phyloP scores from a whole-genome alignment of 768 basidiomycete species.

The Lactarius akahatsu region DNA sequence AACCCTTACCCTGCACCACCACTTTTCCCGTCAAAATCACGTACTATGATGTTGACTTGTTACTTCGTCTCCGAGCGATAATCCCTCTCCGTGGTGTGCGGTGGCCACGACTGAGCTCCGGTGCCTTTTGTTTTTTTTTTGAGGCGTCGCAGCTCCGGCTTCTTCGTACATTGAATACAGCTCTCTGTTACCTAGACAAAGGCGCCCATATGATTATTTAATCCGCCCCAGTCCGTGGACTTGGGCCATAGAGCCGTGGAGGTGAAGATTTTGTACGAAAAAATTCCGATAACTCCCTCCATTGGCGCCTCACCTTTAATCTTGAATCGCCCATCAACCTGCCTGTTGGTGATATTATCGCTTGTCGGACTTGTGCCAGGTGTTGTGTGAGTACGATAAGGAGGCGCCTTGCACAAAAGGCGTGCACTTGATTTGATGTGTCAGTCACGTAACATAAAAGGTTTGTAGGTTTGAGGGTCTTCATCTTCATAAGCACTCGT shows the following conservation, averaged over 20 bases:
- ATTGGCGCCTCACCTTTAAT: neutral
- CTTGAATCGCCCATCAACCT: constrained; percentile 10
- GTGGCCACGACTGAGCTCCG: constrained; percentile 6
- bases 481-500: constrained; percentile 20
- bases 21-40: constrained; percentile 8
- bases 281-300: constrained; percentile 10
- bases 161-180: neutral
- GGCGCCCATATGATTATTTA: neutral
- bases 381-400: neutral
- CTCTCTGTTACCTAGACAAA: neutral
- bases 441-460: constrained; percentile 22
- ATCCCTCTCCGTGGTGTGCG: constrained; percentile 12
- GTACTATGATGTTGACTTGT: constrained; percentile 5
- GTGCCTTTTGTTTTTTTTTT: neutral
- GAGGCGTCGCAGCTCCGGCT: neutral
- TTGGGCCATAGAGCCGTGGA: constrained; percentile 8
- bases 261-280: constrained; percentile 17
- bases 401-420: constrained; percentile 14
- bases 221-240: neutral
- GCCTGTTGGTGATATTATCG: constrained; percentile 8
- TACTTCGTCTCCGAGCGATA: constrained; percentile 4
- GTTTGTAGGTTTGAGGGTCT: constrained; percentile 10
- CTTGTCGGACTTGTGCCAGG: constrained; percentile 8
- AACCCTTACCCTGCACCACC: neutral
- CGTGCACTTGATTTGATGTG: constrained; percentile 7